These are phyloP conservation scores for Skeletonema tropicum DNA, from an alignment of 108 stramenopile genomes.

Conservation along the genomic window DNA sequence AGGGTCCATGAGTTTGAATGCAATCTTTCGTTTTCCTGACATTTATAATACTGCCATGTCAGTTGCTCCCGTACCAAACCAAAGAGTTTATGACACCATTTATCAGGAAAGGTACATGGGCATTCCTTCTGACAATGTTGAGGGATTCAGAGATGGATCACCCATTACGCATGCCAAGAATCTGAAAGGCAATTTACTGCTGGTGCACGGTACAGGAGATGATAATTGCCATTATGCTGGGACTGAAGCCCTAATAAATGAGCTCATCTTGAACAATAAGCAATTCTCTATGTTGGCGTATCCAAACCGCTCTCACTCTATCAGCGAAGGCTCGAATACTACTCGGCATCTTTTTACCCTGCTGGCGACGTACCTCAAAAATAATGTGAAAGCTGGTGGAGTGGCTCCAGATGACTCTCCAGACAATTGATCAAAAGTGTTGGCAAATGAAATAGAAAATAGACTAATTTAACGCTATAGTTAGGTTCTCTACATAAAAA, in stretches of 20 bases:
- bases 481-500: not conserved
- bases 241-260: conserved; percentile 45
- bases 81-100: conserved; percentile 48
- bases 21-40: conserved; percentile 47
- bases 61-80: conserved; percentile 48
- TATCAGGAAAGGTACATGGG: conserved; percentile 53
- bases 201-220: conserved; percentile 52
- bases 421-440: too few relatives aligned
- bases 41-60: conserved; percentile 46
- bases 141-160: conserved; percentile 43
- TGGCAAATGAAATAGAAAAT: not conserved
- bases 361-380: conserved; percentile 34
- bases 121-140: conserved; percentile 45
- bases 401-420: not conserved
- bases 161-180: conserved; percentile 50
- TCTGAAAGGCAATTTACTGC: conserved; percentile 39
- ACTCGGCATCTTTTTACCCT: conserved; percentile 44
- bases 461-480: not conserved
- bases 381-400: conserved; percentile 16
- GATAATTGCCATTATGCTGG: conserved; percentile 53
- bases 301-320: conserved; percentile 47
- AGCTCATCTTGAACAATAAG: conserved; percentile 49
- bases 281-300: conserved; percentile 53
- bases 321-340: conserved; percentile 48
- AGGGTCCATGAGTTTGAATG: conserved; percentile 52